phyloP scores from a whole-genome alignment of 345 rosid genomes.

The Gossypium bickii region DNA sequence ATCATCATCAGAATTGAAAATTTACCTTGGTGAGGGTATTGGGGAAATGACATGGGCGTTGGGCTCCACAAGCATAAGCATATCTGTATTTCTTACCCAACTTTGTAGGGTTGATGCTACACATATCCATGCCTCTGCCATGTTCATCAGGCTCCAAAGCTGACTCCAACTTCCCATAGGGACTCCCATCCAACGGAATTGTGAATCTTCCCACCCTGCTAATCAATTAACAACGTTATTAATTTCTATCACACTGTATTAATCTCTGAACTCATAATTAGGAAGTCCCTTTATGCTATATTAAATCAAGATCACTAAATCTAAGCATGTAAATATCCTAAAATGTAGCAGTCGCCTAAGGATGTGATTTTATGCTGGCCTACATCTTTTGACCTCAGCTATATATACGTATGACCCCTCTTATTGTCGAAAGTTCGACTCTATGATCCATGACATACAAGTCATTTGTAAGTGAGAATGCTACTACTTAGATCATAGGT shows the following conservation, averaged over 20 bases:
- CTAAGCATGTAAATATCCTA: too few relatives aligned
- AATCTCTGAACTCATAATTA: background rate
- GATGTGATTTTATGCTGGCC: background rate
- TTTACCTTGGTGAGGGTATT: conserved; percentile 88
- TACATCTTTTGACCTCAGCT: background rate
- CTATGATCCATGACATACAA: too few relatives aligned
- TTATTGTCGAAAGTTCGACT: too few relatives aligned
- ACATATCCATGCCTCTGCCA: conserved; percentile 98
- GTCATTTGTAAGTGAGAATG: too few relatives aligned
- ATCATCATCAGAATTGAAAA: background rate
- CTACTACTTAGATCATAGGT: too few relatives aligned
- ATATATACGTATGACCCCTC: background rate
- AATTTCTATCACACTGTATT: background rate
- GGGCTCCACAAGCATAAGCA: conserved; percentile 91
- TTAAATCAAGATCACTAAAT: too few relatives aligned
- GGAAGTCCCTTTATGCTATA: background rate
- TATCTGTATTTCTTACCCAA: conserved; percentile 75
- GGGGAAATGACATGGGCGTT: conserved; percentile 94
- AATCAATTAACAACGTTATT: background rate
- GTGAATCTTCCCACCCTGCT: conserved; percentile 85
- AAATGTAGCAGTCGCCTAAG: background rate
- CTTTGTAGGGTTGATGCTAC: conserved; percentile 74
- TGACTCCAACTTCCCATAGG: conserved; percentile 61
- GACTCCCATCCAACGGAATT: conserved; percentile 87
- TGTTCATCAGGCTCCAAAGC: conserved; percentile 87